Base-by-base conservation (phyloP, 306 rosid species). In the Glycine soja region DNA sequence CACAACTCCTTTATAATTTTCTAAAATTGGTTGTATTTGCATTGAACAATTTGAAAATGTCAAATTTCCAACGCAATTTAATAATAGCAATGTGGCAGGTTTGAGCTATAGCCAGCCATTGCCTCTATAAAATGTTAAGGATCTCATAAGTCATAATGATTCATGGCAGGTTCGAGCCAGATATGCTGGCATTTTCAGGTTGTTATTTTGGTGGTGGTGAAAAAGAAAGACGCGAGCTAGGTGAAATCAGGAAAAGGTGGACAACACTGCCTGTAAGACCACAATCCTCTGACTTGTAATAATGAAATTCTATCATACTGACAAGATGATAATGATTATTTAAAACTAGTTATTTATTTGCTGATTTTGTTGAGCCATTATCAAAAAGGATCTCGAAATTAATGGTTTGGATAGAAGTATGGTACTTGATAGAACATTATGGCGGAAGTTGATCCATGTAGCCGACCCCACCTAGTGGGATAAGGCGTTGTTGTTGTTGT, bases 171-270 rank as follows among this genome's bases (percentile, higher is more conserved):
- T 96, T 93, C 88, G 99, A 96, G 89, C 94, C 98, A 66, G 99
- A 96, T 87, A 96, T 96, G 99, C 93, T 96, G 76, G 99, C 99
- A 78, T 96, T 96, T 87, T 96, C 99, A 67, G 98, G 99, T 70
- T 96, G 99, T 83, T 96, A 96, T 85, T 93, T 89, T 85, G 99
- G 99, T 10, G 99, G 99, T 76, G 99, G 98, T 82, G 98, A 92
- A 45, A 96, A 92, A 81, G 98, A 96, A 87, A 96, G 91, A 89
- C 77, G 12, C 32, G 97, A 96, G 81, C 97, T 96, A 57, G 90
- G 94, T 81, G 98, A 96, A 90, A 93, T 96, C 84, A 88, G 99
- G 85, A 93, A 96, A 86, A 90, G 99, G 80, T 96, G 99, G 99
- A 88, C 85, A 76, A 96, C 99, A 66, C 79, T 96, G 88, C 99